Evolutionary conservation across 2,329 filamentous ascomycete genomes (phyloP), one percentile per base, ranked within the genome.

Genomic region (Pestalotiopsis fici): DNA sequence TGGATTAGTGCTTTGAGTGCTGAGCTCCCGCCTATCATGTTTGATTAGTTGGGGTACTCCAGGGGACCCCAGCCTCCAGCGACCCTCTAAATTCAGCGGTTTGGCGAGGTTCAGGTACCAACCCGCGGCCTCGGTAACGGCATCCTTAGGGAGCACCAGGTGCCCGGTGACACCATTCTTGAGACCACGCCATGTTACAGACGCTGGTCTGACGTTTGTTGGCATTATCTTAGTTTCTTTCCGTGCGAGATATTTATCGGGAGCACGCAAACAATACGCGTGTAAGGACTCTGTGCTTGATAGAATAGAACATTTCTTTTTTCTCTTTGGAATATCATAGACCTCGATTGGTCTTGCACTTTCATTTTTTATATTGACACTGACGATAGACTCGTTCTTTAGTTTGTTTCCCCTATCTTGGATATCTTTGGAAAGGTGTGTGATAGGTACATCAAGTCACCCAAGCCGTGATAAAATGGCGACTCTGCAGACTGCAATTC

Each of bases 401-500:
- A 11, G 21, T 25, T 6, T 18, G 21, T 13, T 23, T 57, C 25
- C 7, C 47, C 47, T 35, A 35, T 35, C 31, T 35, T 6, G 47
- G 47, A 54, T 23, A 54, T 54, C 47, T 23, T 11, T 11, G 23
- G 25, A 5, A 57, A 15, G 12, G 23, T 27, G 31, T 21, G 43
- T 50, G 55, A 57, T 57, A 57, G n/a, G 55, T 13, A 27, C 23
- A 56, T 57, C 55, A 31, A 21, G n/a, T 7, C 55, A 25, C 25
- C 2, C 31, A 31, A n/a, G 18, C 6, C n/a, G 57, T 37, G n/a
- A 39, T 37, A 64, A 50, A 35, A 76, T 77, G 76, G 67, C 75
- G 6, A 87, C 85, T n/a, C 82, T 87, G 65, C 82, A 86, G 70
- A 82, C 80, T 69, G 83, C 85, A 75, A 83, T 87, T 74, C 78